Evolutionary conservation across 2,329 filamentous ascomycete species (phyloP).

Genomic region (Byssoonygena ceratinophila): DNA sequence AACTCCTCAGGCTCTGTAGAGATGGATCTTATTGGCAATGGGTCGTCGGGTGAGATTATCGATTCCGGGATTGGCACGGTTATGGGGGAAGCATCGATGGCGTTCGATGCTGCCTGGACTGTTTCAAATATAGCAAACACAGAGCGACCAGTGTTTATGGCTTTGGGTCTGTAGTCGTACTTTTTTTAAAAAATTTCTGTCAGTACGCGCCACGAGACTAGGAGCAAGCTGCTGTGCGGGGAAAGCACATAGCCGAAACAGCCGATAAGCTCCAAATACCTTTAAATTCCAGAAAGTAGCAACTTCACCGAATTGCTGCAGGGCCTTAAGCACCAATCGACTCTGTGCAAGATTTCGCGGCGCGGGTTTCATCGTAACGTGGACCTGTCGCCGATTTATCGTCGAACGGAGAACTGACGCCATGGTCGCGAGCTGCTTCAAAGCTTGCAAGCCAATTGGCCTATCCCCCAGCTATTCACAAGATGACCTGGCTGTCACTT

Average conservation of each 20-base stretch:
- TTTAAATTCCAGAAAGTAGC: slow-evolving; percentile 30
- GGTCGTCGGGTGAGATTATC: slow-evolving; percentile 22
- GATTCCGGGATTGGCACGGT: slow-evolving; percentile 20
- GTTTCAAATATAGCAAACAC: slow-evolving; percentile 31
- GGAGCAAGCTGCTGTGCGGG: no score
- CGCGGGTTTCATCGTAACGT: slow-evolving; percentile 24
- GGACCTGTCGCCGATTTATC: slow-evolving; percentile 20
- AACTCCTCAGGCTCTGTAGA: no score
- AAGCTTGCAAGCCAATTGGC: neutral
- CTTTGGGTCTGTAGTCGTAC: slow-evolving; percentile 26
- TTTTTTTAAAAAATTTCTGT: slow-evolving; percentile 15
- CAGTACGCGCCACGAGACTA: no score
- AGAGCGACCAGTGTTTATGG: slow-evolving; percentile 16
- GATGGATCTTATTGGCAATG: no score
- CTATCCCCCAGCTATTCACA: neutral
- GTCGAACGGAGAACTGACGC: slow-evolving; percentile 9
- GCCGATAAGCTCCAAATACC: slow-evolving; percentile 21
- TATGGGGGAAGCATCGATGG: slow-evolving; percentile 27
- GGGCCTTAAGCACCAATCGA: slow-evolving; percentile 26
- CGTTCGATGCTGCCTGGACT: slow-evolving; percentile 26
- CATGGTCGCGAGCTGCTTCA: slow-evolving; percentile 4
- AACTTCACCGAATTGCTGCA: slow-evolving; percentile 36
- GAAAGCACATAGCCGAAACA: no score
- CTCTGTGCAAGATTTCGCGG: slow-evolving; percentile 27
- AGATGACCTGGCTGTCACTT: no score